A percentile compares a stretch with the other conserved stretches of the same genome.
phyloP scores from a whole-genome alignment of 208 protist species.

The Trichomonas tenax region DNA sequence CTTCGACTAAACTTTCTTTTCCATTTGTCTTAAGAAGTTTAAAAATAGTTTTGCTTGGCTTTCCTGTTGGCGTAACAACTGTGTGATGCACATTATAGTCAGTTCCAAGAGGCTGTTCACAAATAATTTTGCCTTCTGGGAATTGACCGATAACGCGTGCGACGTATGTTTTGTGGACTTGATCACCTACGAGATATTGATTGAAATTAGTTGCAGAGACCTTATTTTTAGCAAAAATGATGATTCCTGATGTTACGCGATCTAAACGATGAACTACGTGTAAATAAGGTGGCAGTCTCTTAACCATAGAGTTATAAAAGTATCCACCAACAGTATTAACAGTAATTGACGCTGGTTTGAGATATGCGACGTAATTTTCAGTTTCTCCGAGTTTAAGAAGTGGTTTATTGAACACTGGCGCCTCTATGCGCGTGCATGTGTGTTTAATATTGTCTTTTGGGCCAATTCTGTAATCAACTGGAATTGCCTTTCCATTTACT shows the following conservation, averaged over 20 bases:
- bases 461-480: background rate
- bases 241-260: slow-evolving; percentile 10
- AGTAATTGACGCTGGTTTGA: slow-evolving; percentile 6
- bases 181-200: background rate
- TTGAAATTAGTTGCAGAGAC: background rate
- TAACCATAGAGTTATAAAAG: background rate
- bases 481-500: background rate
- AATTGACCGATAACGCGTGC: slow-evolving; percentile 8
- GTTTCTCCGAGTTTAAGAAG: background rate
- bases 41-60: background rate
- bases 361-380: background rate
- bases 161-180: background rate
- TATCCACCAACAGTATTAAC: slow-evolving; percentile 5
- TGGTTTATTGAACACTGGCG: background rate
- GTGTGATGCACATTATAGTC: background rate
- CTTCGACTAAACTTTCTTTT: slow-evolving; percentile 49
- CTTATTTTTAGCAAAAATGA: background rate
- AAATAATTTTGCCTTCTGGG: background rate
- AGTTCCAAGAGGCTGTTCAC: background rate
- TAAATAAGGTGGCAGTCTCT: background rate
- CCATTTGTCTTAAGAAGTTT: background rate
- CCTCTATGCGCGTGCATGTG: background rate
- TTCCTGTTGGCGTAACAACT: background rate
- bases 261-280: background rate
- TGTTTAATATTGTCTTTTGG: background rate